Percentiles rank a stretch among this genome's conserved stretches.
phyloP scores from a whole-genome alignment of 1,284 basidiomycete genomes.

The Ustilago loliicola region DNA sequence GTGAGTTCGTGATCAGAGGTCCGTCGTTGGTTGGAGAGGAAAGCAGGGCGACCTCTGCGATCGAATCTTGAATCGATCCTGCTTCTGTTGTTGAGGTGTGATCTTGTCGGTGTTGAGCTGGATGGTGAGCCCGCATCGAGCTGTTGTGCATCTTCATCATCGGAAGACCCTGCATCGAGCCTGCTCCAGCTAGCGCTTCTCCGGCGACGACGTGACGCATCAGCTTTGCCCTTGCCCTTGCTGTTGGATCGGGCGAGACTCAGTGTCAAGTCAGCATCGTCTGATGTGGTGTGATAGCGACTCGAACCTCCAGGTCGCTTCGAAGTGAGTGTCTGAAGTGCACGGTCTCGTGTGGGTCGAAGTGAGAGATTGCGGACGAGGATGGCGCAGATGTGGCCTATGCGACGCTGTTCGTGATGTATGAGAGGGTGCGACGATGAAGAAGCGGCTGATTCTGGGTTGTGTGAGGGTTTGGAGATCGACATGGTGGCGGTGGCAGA shows the following conservation, averaged over 20 bases:
- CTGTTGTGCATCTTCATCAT: conserved; percentile 10
- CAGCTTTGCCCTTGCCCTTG: conserved; percentile 37
- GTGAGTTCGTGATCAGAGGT: conserved; percentile 36
- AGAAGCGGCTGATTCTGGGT: not conserved
- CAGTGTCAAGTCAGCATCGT: conserved; percentile 47
- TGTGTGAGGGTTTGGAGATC: not conserved
- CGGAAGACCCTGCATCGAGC: conserved; percentile 8
- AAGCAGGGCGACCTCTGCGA: conserved; percentile 20
- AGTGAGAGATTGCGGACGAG: conserved; percentile 48
- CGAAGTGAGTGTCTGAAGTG: conserved; percentile 40
- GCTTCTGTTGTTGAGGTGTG: conserved; percentile 5
- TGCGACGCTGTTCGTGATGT: conserved; percentile 37
- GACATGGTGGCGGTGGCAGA: conserved; percentile 15
- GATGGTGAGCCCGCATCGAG: conserved; percentile 15
- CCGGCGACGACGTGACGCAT: conserved; percentile 2
- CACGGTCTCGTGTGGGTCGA: conserved; percentile 43
- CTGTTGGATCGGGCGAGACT: conserved; percentile 38
- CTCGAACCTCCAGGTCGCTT: conserved; percentile 33
- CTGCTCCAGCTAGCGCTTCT: conserved; percentile 44
- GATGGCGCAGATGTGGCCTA: conserved; percentile 41
- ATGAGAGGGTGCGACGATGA: not conserved
- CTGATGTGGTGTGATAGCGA: conserved; percentile 40
- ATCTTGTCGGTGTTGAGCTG: conserved; percentile 17
- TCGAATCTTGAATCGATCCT: not conserved
- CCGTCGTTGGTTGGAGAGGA: conserved; percentile 22